Conservation (phyloP, 2,329 filamentous ascomycete genomes). For the Conoideocrella luteorostrata region DNA sequence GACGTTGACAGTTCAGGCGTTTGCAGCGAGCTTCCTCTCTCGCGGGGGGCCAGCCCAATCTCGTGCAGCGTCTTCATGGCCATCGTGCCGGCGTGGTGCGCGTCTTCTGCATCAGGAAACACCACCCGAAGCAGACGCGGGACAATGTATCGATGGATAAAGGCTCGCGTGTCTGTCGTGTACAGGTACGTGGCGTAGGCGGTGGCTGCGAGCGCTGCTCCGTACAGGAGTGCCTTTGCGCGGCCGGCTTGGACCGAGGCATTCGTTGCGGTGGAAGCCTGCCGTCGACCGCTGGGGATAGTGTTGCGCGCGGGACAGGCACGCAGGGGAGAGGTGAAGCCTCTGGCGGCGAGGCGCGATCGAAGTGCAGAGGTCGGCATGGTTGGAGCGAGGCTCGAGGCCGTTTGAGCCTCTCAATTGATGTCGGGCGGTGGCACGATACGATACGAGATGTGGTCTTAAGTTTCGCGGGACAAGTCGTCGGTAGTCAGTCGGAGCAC, state of each 20-base stretch:
- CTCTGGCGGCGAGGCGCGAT: slow-evolving; percentile 9
- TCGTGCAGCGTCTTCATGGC: slow-evolving; percentile 66
- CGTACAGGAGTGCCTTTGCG: slow-evolving; percentile 32
- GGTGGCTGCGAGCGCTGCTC: slow-evolving; percentile 34
- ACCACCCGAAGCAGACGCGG: slow-evolving; percentile 60
- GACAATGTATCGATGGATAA: slow-evolving; percentile 60
- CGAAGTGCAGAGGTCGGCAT: slow-evolving; percentile 13
- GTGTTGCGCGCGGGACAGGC: not conserved
- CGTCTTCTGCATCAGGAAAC: slow-evolving; percentile 77
- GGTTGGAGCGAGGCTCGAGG: slow-evolving; percentile 2
- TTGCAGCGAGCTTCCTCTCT: slow-evolving; percentile 51
- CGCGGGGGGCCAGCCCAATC: slow-evolving; percentile 72
- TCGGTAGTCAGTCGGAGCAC: not conserved
- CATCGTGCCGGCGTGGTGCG: slow-evolving; percentile 73
- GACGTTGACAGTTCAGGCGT: slow-evolving; percentile 28
- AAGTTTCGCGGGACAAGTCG: not conserved
- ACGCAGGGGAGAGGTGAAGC: slow-evolving; percentile 10
- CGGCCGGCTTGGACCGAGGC: slow-evolving; percentile 22
- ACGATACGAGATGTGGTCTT: not conserved
- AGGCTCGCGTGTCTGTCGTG: slow-evolving; percentile 67
- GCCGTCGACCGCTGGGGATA: slow-evolving; percentile 18
- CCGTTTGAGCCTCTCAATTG: slow-evolving; percentile 13
- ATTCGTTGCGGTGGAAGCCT: slow-evolving; percentile 26
- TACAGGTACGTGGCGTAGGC: slow-evolving; percentile 56
- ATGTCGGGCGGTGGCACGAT: not conserved